phyloP scores from a whole-genome alignment of 148 eudicot species.

The Fagopyrum esculentum region DNA sequence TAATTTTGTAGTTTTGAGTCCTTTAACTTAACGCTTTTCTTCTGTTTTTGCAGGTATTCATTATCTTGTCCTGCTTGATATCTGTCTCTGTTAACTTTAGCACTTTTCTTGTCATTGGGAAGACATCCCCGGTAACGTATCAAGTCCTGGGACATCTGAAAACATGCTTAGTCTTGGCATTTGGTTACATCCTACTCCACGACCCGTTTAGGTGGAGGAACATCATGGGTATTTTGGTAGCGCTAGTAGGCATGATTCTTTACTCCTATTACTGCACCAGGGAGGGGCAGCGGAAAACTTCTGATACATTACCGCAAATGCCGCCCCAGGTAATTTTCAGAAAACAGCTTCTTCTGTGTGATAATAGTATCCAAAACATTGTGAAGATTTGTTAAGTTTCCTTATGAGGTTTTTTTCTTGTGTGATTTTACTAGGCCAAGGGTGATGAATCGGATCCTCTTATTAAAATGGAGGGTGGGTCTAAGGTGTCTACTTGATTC shows the following conservation, averaged over 20 bases:
- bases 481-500: constrained; percentile 9
- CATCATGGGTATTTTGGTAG: constrained; percentile 65
- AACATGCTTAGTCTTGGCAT: constrained; percentile 84
- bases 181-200: constrained; percentile 74
- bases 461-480: constrained; percentile 7
- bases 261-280: constrained; percentile 78
- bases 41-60: constrained; percentile 50
- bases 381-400: not conserved
- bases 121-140: constrained; percentile 95
- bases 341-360: not conserved
- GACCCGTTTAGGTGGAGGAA: constrained; percentile 81
- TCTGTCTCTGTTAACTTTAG: constrained; percentile 91
- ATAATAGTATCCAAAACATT: not conserved
- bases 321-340: constrained; percentile 30
- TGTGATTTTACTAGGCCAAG: not conserved
- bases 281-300: constrained; percentile 25
- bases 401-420: not conserved
- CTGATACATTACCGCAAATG: not conserved
- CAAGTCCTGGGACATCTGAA: constrained; percentile 90
- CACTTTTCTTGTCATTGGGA: constrained; percentile 88
- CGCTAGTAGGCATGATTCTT: constrained; percentile 78
- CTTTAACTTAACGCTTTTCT: not conserved
- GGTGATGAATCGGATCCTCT: constrained; percentile 14
- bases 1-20: not conserved
- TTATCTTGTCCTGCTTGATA: constrained; percentile 73